Evolutionary conservation across 139 green algal genomes (phyloP).

Genomic region (Tetraselmis striata): DNA sequence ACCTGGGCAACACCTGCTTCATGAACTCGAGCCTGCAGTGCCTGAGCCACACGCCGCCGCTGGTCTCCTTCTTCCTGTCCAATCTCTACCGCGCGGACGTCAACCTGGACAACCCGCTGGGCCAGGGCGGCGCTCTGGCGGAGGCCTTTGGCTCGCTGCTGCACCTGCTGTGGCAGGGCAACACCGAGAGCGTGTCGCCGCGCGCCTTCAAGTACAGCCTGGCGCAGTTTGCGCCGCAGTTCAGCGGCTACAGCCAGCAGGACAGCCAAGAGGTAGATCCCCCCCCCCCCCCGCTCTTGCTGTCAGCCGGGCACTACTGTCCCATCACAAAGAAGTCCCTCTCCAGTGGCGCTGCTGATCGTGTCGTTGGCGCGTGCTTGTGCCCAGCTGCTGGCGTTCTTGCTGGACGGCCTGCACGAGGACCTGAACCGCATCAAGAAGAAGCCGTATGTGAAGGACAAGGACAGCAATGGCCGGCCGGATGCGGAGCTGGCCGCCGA

Average conservation of each 20-base stretch:
- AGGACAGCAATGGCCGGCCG: conserved; percentile 59
- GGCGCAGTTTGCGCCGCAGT: conserved; percentile 82
- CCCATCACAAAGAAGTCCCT: not conserved
- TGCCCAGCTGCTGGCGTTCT: conserved; percentile 89
- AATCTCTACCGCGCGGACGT: conserved; percentile 46
- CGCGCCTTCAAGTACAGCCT: conserved; percentile 77
- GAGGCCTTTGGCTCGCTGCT: conserved; percentile 78
- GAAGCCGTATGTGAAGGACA: conserved; percentile 87
- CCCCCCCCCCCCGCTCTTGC: conserved; percentile 4
- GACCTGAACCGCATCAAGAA: conserved; percentile 88
- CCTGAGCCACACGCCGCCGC: conserved; percentile 48
- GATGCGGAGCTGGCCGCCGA: conserved; percentile 76
- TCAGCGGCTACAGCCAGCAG: conserved; percentile 90
- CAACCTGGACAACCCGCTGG: conserved; percentile 80
- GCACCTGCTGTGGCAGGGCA: conserved; percentile 72
- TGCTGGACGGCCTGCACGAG: conserved; percentile 94
- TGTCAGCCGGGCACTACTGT: too few relatives aligned
- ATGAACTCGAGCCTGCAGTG: conserved; percentile 94
- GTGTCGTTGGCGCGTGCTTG: too few relatives aligned
- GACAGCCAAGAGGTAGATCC: conserved; percentile 86
- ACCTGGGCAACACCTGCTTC: conserved; percentile 94
- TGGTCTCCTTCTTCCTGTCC: conserved; percentile 39
- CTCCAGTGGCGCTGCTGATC: not conserved
- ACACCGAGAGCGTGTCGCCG: conserved; percentile 37
- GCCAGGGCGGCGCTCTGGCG: conserved; percentile 86